phyloP scores from a whole-genome alignment of 108 stramenopile genomes.

The Nitzschia sp. region DNA sequence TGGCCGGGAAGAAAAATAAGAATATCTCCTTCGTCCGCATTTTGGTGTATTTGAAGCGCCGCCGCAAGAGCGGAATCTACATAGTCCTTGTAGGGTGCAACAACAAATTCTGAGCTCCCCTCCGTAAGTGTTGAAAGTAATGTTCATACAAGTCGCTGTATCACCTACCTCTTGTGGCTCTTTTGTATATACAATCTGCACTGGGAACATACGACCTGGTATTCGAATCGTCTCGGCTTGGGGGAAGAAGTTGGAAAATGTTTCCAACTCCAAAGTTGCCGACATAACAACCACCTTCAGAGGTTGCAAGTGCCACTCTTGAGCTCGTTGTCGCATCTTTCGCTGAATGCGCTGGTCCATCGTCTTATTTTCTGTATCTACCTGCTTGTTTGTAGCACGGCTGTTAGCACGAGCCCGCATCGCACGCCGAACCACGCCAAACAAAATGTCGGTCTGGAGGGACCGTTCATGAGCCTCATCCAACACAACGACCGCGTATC shows the following conservation, averaged over 20 bases:
- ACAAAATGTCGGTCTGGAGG: constrained; percentile 95
- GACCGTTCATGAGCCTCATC: constrained; percentile 98
- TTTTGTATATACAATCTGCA: constrained; percentile 78
- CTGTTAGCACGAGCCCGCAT: constrained; percentile 56
- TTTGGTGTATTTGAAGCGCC: constrained; percentile 87
- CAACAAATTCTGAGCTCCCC: too few relatives aligned
- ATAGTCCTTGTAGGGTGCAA: constrained; percentile 72
- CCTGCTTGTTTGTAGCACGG: background rate
- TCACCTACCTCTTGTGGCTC: constrained; percentile 60
- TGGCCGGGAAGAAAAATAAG: constrained; percentile 97
- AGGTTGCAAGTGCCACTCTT: constrained; percentile 53
- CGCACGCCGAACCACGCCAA: constrained; percentile 87
- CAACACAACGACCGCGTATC: constrained; percentile 88
- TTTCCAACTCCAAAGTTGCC: constrained; percentile 90
- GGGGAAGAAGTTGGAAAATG: constrained; percentile 84
- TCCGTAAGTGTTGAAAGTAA: background rate
- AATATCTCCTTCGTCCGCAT: constrained; percentile 75
- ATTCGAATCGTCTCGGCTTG: constrained; percentile 66
- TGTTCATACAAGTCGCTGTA: too few relatives aligned
- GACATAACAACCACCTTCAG: constrained; percentile 96
- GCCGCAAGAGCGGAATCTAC: constrained; percentile 80
- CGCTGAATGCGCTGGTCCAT: constrained; percentile 49
- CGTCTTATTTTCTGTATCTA: constrained; percentile 13
- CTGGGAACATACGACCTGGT: constrained; percentile 88
- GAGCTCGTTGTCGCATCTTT: constrained; percentile 43